Base-by-base conservation (phyloP, 2,329 filamentous ascomycete species). In the Alternaria arborescens region DNA sequence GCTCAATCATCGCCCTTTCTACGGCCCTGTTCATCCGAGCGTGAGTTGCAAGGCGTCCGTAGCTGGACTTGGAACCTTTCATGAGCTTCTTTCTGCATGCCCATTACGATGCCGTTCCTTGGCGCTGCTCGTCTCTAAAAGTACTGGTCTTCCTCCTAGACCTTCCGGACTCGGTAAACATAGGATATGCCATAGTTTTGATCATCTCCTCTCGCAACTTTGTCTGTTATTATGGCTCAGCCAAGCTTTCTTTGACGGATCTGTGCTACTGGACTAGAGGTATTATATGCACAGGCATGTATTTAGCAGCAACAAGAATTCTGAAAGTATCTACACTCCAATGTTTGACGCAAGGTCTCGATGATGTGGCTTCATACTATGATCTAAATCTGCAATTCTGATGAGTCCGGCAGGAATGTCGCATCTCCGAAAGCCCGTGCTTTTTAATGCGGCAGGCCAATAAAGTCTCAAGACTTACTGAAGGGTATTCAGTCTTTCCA, bases 261-360 rank as follows among this genome's bases (percentile, higher is more conserved):
- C 55, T 63, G 60, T 64, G 41, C 55, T 67, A 51, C 26, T 47
- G 58, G 55, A 65, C 65, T 72, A 76, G 71, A 76, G 67, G 66
- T 64, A 68, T 60, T 59, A 64, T 36, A 65, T 72, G 72, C 68
- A 68, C 69, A 67, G 66, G 69, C 73, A 75, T 76, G 71, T 75
- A 76, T 70, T 70, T 72, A 76, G 68, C 64, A 67, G 61, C 62
- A 51, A 62, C 62, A 73, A 75, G 71, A 75, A 65, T 71, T 59
- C 58, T 62, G 65, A 71, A 69, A 62, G 61, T 67, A 62, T 72
- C 61, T 62, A 70, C 63, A 70, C 67, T 56, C 64, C 40, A 44
- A 34, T 6, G 1, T 12, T 12, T 50, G 46, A 38, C 20, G 16
- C 20, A 50, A 8, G 14, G 20, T 18, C 24, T 8, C 20, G 20